Percentiles rank a stretch among this genome's conserved stretches.
These are phyloP conservation scores for Clarkia xantiana DNA, from an alignment of 345 rosid species.

Conservation along the genomic window DNA sequence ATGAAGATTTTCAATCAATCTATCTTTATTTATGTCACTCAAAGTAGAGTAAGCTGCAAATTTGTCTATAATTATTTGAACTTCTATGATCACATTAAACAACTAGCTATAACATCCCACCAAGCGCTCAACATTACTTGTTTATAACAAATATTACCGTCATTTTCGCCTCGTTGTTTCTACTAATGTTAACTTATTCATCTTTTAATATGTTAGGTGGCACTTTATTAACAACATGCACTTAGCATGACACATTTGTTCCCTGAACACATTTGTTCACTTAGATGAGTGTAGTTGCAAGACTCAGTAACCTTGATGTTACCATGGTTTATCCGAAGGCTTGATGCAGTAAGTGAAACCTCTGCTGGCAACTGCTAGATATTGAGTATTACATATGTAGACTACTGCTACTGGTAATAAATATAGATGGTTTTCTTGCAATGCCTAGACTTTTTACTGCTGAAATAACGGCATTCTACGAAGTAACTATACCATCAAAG, in stretches of 20 bases:
- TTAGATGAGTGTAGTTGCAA: slow-evolving; percentile 73
- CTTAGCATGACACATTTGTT: slow-evolving; percentile 87
- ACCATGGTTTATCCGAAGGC: slow-evolving; percentile 96
- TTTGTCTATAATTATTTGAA: too few species aligned
- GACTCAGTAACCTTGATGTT: slow-evolving; percentile 59
- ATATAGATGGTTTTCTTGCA: slow-evolving; percentile 17
- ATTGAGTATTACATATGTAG: not conserved
- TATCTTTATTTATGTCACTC: too few species aligned
- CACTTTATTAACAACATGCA: slow-evolving; percentile 95
- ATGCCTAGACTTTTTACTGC: slow-evolving; percentile 99
- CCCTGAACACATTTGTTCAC: slow-evolving; percentile 92
- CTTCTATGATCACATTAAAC: too few species aligned
- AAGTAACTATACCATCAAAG: slow-evolving; percentile 74
- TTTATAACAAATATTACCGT: too few species aligned
- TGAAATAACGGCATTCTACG: slow-evolving; percentile 87
- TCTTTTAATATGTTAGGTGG: slow-evolving; percentile 42
- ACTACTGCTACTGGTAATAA: not conserved
- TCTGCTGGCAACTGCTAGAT: too few species aligned
- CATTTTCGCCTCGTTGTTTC: not conserved
- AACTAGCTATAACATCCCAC: too few species aligned
- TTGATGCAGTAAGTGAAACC: slow-evolving; percentile 93
- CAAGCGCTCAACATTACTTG: too few species aligned
- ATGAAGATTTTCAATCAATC: not conserved
- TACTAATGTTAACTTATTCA: not conserved
- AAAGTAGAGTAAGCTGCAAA: too few species aligned